A percentile compares a stretch with the other conserved stretches of the same genome.
Conservation (phyloP, 345 rosid species). For the Eutrema yunnanense region DNA sequence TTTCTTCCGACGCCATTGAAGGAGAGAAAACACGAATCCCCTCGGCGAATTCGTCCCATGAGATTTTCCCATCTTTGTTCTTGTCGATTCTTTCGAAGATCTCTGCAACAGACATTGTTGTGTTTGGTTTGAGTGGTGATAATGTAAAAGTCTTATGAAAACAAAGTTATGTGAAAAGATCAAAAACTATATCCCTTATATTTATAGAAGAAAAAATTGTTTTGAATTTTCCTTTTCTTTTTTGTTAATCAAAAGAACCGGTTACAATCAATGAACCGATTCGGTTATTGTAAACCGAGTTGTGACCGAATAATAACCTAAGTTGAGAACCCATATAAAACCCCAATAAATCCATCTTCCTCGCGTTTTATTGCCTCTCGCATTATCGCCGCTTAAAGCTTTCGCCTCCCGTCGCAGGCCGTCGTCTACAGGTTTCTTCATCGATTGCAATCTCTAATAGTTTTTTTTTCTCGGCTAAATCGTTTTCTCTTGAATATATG, state of each 20-base stretch:
- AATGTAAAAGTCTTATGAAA: not conserved
- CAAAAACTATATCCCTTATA: not conserved
- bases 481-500: not conserved
- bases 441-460: not conserved
- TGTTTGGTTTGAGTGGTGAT: not conserved
- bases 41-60: conserved; percentile 15
- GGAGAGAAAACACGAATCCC: conserved; percentile 13
- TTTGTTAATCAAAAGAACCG: not conserved
- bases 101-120: not conserved
- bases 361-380: not conserved
- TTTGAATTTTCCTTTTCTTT: not conserved
- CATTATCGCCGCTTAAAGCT: not conserved
- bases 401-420: not conserved
- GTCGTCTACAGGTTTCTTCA: conserved; percentile 5
- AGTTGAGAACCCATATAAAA: not conserved
- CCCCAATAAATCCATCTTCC: not conserved
- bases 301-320: not conserved
- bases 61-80: conserved; percentile 19
- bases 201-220: not conserved
- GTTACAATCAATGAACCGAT: not conserved
- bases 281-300: not conserved
- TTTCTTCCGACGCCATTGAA: not conserved
- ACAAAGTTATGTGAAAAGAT: not conserved
- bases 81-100: not conserved
- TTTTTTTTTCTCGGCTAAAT: not conserved